Evolutionary conservation across 1,139 yeast species (phyloP).

Genomic region (Yamadazyma atmosphaerica): DNA sequence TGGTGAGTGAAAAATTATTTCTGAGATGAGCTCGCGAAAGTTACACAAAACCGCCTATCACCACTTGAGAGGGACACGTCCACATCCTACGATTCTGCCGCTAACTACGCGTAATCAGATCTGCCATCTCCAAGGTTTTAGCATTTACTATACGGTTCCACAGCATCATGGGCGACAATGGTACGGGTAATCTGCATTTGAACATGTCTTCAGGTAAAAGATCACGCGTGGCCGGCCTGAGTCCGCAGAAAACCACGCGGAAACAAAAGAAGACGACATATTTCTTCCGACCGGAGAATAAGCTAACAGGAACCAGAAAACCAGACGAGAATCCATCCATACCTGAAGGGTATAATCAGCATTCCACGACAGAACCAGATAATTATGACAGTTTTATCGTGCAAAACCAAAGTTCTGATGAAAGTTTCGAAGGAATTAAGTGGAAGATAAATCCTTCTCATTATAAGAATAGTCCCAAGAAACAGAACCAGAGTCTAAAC

Average conservation of each 20-base stretch:
- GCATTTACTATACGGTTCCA: too few relatives aligned
- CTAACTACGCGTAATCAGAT: too few relatives aligned
- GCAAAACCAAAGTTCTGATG: conserved; percentile 41
- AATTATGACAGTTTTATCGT: conserved; percentile 10
- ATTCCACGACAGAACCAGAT: conserved; percentile 1
- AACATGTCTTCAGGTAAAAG: too few relatives aligned
- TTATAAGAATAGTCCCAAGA: conserved; percentile 7
- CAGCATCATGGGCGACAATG: too few relatives aligned
- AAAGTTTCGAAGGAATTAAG: conserved; percentile 44
- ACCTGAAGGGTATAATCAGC: too few relatives aligned
- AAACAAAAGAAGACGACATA: conserved; percentile 33
- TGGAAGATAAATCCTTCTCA: conserved; percentile 39
- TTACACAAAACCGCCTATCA: conserved; percentile 1
- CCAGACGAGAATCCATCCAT: too few relatives aligned
- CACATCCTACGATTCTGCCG: neutral
- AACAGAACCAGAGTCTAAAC: conserved; percentile 2
- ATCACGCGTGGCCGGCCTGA: too few relatives aligned
- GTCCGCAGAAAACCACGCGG: conserved; percentile 7
- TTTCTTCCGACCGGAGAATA: conserved; percentile 39
- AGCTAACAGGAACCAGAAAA: conserved; percentile 18
- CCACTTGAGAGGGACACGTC: too few relatives aligned
- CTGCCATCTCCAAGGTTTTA: too few relatives aligned
- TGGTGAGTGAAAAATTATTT: neutral
- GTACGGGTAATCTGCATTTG: too few relatives aligned
- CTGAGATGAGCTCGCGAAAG: conserved; percentile 2